Evolutionary conservation across 2,329 filamentous ascomycete genomes (phyloP), one percentile per base, ranked within the genome.

Genomic region (Colletotrichum shisoi): DNA sequence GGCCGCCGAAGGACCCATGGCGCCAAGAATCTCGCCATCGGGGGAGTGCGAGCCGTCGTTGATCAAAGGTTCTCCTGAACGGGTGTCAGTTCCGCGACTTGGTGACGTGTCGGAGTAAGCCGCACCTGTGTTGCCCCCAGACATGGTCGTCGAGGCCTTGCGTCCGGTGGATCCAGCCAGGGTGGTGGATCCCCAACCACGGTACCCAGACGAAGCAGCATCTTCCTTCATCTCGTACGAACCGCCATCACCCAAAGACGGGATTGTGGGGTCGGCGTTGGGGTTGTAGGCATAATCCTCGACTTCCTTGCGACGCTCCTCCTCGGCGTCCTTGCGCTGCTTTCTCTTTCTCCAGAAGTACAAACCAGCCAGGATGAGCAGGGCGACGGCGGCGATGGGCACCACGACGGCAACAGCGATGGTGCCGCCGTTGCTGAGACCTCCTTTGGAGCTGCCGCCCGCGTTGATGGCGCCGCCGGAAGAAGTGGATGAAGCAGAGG

Each of bases 261-360:
- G 85, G 13, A 97, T 83, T 0, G 91, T 93, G 0, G 94, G 93
- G 75, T 97, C 94, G 68, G 93, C 90, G 79, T 98, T 98, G n/a
- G 95, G 95, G 77, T 98, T 98, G 83, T 94, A 98, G 39, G 91
- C 90, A 76, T 98, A 98, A 76, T 98, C 95, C 77, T 98, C 94
- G 12, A 97, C 93, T 79, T 99, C 95, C 81, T 97, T 97, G 70
- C 94, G 88, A 57, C 95, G 88, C 73, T 94, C 88, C 76, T 97
- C 95, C 75, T 95, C 93, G 15, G 90, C 91, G 70, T 88, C 87
- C 82, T 93, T 95, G 70, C 89, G 88, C 73, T 91, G 89, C 81
- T 96, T 96, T 70, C 93, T 90, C 81, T 89, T 93, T 76, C 92
- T 89, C 93, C 93, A 99, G 74, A 94, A 87, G 77, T 91, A 93